These are phyloP conservation scores for Astrothelium macrocarpum DNA, from an alignment of 495 filamentous ascomycete species.

Conservation along the genomic window DNA sequence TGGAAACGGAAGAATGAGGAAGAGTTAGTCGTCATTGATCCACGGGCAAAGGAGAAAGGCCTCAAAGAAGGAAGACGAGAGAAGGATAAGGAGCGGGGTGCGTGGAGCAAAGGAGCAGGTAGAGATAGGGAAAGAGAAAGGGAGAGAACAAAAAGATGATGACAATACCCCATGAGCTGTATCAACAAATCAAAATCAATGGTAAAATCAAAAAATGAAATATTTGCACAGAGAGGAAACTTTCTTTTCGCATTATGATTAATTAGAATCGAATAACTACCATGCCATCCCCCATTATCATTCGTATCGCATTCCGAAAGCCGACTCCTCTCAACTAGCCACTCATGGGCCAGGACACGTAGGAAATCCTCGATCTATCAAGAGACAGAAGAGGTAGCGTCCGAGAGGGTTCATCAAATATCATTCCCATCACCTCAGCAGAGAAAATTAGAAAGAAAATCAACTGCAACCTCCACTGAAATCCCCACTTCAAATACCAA, in stretches of 20 bases:
- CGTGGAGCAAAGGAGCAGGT: background rate
- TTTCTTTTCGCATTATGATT: background rate
- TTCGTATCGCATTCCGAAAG: background rate
- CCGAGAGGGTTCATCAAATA: background rate
- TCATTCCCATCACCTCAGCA: no score
- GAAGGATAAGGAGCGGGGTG: constrained; percentile 17
- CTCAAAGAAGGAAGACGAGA: constrained; percentile 48
- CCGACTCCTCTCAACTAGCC: background rate
- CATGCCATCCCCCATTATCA: background rate
- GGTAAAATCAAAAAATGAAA: no score
- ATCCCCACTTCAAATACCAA: background rate
- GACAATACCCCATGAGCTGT: no score
- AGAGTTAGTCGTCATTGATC: constrained; percentile 91
- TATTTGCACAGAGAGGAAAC: background rate
- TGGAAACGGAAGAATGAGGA: constrained; percentile 84
- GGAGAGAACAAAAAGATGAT: background rate
- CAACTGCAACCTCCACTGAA: no score
- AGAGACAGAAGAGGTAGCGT: background rate
- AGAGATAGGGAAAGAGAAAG: background rate
- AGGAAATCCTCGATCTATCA: background rate
- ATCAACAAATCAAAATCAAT: no score
- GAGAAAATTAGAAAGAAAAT: background rate
- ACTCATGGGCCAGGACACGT: background rate
- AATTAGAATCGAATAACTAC: background rate
- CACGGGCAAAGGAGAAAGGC: constrained; percentile 70